Conservation (phyloP, 257 asterid species). For the Primulina tabacum region DNA sequence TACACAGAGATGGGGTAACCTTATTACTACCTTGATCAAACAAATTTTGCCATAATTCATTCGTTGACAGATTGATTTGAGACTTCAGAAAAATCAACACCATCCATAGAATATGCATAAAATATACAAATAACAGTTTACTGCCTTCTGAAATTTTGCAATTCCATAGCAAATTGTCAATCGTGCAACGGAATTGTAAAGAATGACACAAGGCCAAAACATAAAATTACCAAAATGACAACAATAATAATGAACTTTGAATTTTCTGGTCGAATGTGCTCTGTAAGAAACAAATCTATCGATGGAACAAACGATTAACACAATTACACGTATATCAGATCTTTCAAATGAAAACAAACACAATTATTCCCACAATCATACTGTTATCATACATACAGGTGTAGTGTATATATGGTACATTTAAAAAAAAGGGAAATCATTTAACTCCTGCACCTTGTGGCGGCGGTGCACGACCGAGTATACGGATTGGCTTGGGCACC, state of each 20-base stretch:
- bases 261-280: background rate
- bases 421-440: background rate
- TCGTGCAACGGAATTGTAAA: background rate
- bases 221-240: background rate
- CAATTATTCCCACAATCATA: slow-evolving; percentile 29
- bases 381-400: slow-evolving; percentile 20
- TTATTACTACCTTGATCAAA: background rate
- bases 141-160: background rate
- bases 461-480: slow-evolving; percentile 64
- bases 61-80: background rate
- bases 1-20: background rate
- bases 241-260: no score
- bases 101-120: background rate
- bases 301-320: slow-evolving; percentile 3
- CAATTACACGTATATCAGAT: slow-evolving; percentile 15
- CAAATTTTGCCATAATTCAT: no score
- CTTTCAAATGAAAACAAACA: slow-evolving; percentile 19
- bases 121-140: no score
- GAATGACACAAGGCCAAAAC: background rate
- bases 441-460: slow-evolving; percentile 77
- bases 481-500: slow-evolving; percentile 87
- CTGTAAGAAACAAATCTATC: background rate
- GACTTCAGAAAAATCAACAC: background rate
- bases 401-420: background rate
- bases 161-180: background rate